A percentile compares a stretch with the other conserved stretches of the same genome.
Evolutionary conservation across 352 stramenopile species (phyloP).

Genomic region (Pythium folliculosum): DNA sequence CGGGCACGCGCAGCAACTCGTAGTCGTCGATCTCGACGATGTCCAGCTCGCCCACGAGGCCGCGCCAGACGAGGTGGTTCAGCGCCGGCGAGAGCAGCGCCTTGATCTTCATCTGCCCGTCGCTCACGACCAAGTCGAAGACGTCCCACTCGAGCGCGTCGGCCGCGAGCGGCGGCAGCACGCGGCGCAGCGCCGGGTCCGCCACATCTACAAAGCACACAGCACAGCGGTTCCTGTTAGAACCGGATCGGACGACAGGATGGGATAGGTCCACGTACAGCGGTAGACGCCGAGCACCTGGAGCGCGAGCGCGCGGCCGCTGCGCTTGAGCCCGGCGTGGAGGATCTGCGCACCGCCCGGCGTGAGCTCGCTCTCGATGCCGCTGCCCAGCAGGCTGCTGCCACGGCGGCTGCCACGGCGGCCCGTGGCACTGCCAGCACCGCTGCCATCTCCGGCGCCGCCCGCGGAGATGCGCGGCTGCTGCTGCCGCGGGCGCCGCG

Average conservation of each 20-base stretch:
- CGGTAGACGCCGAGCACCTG: slow-evolving; percentile 61
- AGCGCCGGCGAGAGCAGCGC: slow-evolving; percentile 40
- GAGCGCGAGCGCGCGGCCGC: slow-evolving; percentile 29
- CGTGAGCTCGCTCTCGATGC: slow-evolving; percentile 36
- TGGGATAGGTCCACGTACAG: slow-evolving; percentile 35
- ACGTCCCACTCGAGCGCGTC: slow-evolving; percentile 33
- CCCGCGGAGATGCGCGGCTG: not conserved
- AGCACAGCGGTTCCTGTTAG: not conserved
- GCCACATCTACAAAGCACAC: slow-evolving; percentile 41
- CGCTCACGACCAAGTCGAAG: slow-evolving; percentile 70
- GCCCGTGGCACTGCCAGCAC: not conserved
- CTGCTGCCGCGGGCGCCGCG: slow-evolving; percentile 9
- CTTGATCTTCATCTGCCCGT: slow-evolving; percentile 57
- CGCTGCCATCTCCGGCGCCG: too few species aligned
- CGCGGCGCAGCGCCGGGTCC: slow-evolving; percentile 43
- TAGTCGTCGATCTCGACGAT: slow-evolving; percentile 39
- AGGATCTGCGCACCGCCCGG: slow-evolving; percentile 39
- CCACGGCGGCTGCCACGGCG: not conserved
- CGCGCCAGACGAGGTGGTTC: slow-evolving; percentile 46
- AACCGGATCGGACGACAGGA: too few species aligned
- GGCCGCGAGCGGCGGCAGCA: slow-evolving; percentile 29
- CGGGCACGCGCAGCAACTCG: slow-evolving; percentile 30
- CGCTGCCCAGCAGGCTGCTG: slow-evolving; percentile 20
- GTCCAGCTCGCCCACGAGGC: slow-evolving; percentile 29
- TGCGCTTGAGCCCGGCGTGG: slow-evolving; percentile 20